Evolutionary conservation across 2,329 filamentous ascomycete genomes (phyloP).

Genomic region (Aspergillus sp.): DNA sequence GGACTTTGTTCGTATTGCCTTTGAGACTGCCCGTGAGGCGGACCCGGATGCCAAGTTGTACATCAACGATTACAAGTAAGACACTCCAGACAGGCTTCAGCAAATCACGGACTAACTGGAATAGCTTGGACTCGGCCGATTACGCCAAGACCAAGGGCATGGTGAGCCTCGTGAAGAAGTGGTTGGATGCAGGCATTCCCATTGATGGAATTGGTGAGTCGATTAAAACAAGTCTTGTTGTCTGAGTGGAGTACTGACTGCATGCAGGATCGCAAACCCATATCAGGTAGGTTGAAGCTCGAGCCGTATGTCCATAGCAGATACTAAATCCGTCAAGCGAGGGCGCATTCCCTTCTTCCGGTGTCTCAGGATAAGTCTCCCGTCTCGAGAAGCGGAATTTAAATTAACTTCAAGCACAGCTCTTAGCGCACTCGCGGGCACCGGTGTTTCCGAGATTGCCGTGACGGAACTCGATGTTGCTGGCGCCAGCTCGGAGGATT

Average conservation of each 20-base stretch:
- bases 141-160: constrained; percentile 60
- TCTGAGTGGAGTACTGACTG: background rate
- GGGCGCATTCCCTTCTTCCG: constrained; percentile 27
- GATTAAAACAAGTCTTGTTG: no score
- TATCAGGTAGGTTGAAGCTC: constrained; percentile 31
- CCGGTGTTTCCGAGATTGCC: constrained; percentile 57
- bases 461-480: constrained; percentile 70
- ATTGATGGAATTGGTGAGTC: constrained; percentile 60
- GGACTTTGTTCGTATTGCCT: constrained; percentile 68
- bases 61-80: constrained; percentile 66
- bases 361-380: constrained; percentile 14
- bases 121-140: constrained; percentile 62
- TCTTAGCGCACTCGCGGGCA: constrained; percentile 53
- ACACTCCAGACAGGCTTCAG: background rate
- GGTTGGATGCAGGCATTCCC: constrained; percentile 61
- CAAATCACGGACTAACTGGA: background rate
- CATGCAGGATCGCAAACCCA: constrained; percentile 56
- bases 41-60: constrained; percentile 70
- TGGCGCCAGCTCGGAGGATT: constrained; percentile 56
- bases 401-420: constrained; percentile 40
- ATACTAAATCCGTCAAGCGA: constrained; percentile 18
- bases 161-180: constrained; percentile 61
- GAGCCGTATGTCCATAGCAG: no score
- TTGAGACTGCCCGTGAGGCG: constrained; percentile 64
- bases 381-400: background rate